A percentile compares a stretch with the other conserved stretches of the same genome.
Conservation (phyloP, 2,329 filamentous ascomycete species). For the Trichoderma citrinoviride region DNA sequence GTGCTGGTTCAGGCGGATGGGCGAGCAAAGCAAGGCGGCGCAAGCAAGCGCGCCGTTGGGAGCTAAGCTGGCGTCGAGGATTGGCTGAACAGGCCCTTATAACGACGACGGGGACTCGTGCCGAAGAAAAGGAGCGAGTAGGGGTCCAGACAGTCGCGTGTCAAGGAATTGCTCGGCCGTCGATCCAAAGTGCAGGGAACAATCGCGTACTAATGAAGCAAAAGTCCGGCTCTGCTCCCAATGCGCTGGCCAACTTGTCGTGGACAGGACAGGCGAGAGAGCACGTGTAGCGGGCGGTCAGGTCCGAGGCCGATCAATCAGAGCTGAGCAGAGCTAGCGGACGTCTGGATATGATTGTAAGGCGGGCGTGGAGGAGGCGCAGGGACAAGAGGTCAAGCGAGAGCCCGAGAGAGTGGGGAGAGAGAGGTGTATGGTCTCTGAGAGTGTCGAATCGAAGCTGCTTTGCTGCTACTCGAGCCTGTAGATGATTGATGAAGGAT, state of each 20-base stretch:
- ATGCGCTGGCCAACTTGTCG: conserved; percentile 16
- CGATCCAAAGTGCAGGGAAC: not conserved
- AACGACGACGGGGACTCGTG: not conserved
- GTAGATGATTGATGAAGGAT: not conserved
- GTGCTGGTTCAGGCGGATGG: not conserved
- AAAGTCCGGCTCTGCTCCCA: not conserved
- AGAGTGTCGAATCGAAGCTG: not conserved
- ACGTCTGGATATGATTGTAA: not conserved
- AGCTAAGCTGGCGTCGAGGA: not conserved
- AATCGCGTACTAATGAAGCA: not conserved
- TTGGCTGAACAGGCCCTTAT: not conserved
- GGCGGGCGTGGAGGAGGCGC: conserved; percentile 8
- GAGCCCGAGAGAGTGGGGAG: not conserved
- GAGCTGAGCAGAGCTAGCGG: conserved; percentile 3
- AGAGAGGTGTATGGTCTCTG: not conserved
- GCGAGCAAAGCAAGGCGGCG: conserved; percentile 7
- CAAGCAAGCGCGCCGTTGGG: conserved; percentile 18
- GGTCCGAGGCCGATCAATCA: conserved; percentile 5
- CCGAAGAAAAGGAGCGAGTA: not conserved
- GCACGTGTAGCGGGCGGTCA: conserved; percentile 20
- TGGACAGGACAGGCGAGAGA: not conserved
- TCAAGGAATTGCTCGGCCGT: not conserved
- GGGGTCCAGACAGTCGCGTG: not conserved
- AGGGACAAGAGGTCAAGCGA: not conserved
- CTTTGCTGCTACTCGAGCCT: not conserved